These are phyloP conservation scores for Penicillium manginii DNA, from an alignment of 495 filamentous ascomycete species.

Conservation along the genomic window DNA sequence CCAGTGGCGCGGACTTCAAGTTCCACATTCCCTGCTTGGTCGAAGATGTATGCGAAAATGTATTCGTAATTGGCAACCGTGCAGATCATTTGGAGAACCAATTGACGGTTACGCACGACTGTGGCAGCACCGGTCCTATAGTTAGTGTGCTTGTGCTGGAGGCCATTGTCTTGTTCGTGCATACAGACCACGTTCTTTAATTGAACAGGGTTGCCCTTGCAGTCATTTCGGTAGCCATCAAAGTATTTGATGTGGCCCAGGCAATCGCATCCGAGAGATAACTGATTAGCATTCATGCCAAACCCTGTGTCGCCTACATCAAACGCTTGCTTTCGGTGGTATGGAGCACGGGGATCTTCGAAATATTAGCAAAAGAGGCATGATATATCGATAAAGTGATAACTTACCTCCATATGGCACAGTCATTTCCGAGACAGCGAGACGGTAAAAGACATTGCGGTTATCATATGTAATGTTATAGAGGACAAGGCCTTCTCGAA, in stretches of 20 bases:
- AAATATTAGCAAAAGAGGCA: slow-evolving; percentile 16
- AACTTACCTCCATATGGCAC: slow-evolving; percentile 57
- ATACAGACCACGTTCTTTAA: slow-evolving; percentile 65
- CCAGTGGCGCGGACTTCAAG: slow-evolving; percentile 87
- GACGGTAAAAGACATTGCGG: slow-evolving; percentile 68
- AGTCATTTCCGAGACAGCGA: slow-evolving; percentile 76
- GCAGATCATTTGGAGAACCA: slow-evolving; percentile 75
- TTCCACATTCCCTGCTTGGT: slow-evolving; percentile 77
- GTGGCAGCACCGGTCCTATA: slow-evolving; percentile 64
- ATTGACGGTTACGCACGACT: slow-evolving; percentile 61
- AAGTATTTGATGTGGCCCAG: slow-evolving; percentile 71
- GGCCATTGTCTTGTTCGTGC: slow-evolving; percentile 70
- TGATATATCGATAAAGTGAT: too few species aligned
- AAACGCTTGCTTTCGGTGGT: slow-evolving; percentile 70
- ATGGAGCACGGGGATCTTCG: slow-evolving; percentile 67
- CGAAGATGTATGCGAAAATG: slow-evolving; percentile 83
- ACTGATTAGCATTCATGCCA: slow-evolving; percentile 67
- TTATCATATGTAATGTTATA: slow-evolving; percentile 71
- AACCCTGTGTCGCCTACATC: slow-evolving; percentile 71
- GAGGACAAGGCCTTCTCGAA: slow-evolving; percentile 64
- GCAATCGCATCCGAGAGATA: slow-evolving; percentile 69
- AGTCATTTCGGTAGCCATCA: slow-evolving; percentile 59
- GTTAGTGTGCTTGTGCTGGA: slow-evolving; percentile 71
- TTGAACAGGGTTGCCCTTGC: slow-evolving; percentile 56
- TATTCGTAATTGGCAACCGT: slow-evolving; percentile 86